Conservation (phyloP, 192 early-diverging fungal genomes). For the Lobosporangium transversale region DNA sequence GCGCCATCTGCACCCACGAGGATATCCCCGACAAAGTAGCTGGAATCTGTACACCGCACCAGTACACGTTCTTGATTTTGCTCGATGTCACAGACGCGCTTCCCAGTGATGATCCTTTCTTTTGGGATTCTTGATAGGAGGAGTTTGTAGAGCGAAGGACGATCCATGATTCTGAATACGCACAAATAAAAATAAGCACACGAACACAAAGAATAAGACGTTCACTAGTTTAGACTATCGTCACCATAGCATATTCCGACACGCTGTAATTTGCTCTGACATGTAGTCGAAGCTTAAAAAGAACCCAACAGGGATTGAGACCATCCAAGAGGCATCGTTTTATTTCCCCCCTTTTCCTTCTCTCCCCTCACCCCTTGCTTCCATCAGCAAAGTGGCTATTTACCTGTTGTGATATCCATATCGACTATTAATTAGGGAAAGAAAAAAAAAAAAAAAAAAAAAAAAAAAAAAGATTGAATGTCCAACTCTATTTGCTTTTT, state of each 20-base stretch:
- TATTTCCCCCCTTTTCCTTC: neutral
- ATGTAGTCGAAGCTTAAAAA: too few relatives aligned
- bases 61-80: constrained; percentile 10
- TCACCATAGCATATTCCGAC: too few relatives aligned
- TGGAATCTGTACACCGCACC: constrained; percentile 27
- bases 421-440: constrained; percentile 11
- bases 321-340: too few relatives aligned
- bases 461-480: constrained; percentile 2
- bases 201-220: neutral
- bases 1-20: constrained; percentile 45
- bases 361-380: too few relatives aligned
- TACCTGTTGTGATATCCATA: constrained; percentile 49
- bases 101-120: constrained; percentile 22
- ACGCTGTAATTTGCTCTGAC: too few relatives aligned
- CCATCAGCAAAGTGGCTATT: too few relatives aligned
- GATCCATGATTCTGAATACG: constrained; percentile 34
- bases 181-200: neutral
- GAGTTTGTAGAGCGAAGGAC: constrained; percentile 33
- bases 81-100: constrained; percentile 30
- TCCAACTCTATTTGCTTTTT: too few relatives aligned
- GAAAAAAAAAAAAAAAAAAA: neutral
- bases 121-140: constrained; percentile 27
- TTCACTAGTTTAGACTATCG: too few relatives aligned
- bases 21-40: constrained; percentile 12
- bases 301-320: neutral